A percentile compares a stretch with the other conserved stretches of the same genome.
These are phyloP conservation scores for Halophytophthora polymorphica DNA, from an alignment of 352 stramenopile species.

Conservation along the genomic window DNA sequence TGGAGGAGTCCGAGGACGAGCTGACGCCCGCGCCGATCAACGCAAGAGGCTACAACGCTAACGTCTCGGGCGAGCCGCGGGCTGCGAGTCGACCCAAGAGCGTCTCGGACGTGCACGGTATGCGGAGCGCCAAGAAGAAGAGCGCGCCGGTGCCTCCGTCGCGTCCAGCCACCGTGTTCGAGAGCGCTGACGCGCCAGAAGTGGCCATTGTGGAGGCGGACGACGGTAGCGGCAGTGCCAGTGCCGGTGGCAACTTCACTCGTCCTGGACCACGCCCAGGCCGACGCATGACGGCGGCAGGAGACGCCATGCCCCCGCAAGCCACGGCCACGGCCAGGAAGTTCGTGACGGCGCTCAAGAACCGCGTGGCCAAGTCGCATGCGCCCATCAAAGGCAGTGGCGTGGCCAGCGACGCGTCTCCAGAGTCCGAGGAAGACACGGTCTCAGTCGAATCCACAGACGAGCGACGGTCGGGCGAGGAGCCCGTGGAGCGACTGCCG, in stretches of 20 bases:
- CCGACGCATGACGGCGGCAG: constrained; percentile 7
- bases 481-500: constrained; percentile 22
- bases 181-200: constrained; percentile 11
- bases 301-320: constrained; percentile 12
- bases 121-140: constrained; percentile 49
- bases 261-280: constrained; percentile 4
- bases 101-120: constrained; percentile 40
- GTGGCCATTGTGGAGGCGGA: background rate
- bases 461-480: constrained; percentile 28
- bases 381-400: background rate
- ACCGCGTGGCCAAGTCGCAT: constrained; percentile 22
- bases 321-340: constrained; percentile 11
- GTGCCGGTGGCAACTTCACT: constrained; percentile 12
- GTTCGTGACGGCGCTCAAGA: constrained; percentile 31
- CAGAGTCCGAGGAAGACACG: constrained; percentile 50
- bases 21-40: constrained; percentile 26
- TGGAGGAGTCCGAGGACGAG: constrained; percentile 25
- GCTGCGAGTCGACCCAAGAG: constrained; percentile 23
- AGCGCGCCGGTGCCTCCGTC: constrained; percentile 15
- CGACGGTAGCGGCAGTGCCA: background rate
- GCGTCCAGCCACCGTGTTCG: constrained; percentile 8
- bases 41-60: constrained; percentile 25
- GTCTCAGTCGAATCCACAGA: constrained; percentile 36
- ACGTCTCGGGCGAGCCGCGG: constrained; percentile 2
- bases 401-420: constrained; percentile 5